Evolutionary conservation across 1,139 yeast genomes (phyloP).

Genomic region (Suhomyces bolitotheri): DNA sequence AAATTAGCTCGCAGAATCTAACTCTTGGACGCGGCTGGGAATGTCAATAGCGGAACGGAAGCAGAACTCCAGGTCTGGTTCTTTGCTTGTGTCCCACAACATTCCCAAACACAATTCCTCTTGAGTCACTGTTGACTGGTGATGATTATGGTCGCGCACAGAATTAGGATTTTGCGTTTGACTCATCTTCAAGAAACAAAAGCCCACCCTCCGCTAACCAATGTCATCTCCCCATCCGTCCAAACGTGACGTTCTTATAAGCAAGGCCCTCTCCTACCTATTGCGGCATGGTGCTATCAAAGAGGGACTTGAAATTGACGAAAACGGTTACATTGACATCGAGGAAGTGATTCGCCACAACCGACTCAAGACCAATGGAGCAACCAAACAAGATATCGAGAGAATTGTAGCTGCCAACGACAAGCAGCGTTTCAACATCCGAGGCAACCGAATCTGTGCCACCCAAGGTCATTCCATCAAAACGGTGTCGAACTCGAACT

Average conservation of each 20-base stretch:
- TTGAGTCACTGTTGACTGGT: too few species aligned
- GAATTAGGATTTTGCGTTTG: too few species aligned
- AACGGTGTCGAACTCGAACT: constrained; percentile 43
- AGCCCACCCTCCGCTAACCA: too few species aligned
- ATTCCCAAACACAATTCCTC: too few species aligned
- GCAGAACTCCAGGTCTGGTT: too few species aligned
- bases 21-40: too few species aligned
- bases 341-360: constrained; percentile 55
- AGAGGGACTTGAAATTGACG: constrained; percentile 64
- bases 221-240: constrained; percentile 11
- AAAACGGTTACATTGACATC: constrained; percentile 64
- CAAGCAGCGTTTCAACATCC: constrained; percentile 65
- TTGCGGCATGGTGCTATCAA: constrained; percentile 83
- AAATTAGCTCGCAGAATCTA: too few species aligned
- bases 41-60: too few species aligned
- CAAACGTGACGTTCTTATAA: constrained; percentile 55
- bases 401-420: constrained; percentile 64
- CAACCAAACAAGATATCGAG: constrained; percentile 58
- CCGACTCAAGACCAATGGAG: constrained; percentile 54
- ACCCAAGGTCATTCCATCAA: constrained; percentile 86
- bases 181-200: too few species aligned
- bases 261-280: constrained; percentile 73
- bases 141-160: too few species aligned
- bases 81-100: too few species aligned
- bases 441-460: constrained; percentile 60